Conservation (phyloP, 768 basidiomycete species). For the Boletus coccyginus region DNA sequence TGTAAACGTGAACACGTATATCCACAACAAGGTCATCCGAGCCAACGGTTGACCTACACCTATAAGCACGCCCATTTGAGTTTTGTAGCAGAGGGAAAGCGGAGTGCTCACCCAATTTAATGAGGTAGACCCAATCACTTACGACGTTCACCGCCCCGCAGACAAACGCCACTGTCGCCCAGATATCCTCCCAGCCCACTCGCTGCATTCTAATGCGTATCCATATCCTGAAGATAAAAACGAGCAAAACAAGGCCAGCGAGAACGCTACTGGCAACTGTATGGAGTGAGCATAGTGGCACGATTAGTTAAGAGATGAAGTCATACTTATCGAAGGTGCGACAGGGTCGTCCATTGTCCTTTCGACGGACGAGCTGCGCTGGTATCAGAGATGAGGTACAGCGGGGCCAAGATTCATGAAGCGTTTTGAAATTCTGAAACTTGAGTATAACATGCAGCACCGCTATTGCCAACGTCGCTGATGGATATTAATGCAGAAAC, state of each 20-base stretch:
- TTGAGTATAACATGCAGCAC: neutral
- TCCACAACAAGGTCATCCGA: conserved; percentile 9
- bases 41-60: neutral
- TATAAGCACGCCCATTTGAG: neutral
- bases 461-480: neutral
- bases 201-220: conserved; percentile 20
- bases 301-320: neutral
- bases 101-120: neutral
- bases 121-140: conserved; percentile 10
- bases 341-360: conserved; percentile 1
- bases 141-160: conserved; percentile 6
- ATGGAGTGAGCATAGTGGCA: neutral
- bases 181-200: conserved; percentile 23
- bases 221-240: conserved; percentile 16
- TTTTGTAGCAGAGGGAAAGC: neutral
- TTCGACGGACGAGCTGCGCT: neutral
- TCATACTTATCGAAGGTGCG: neutral
- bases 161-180: conserved; percentile 14
- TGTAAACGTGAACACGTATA: conserved; percentile 11
- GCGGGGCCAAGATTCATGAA: neutral
- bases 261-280: conserved; percentile 10
- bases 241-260: conserved; percentile 1
- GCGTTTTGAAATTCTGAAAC: neutral
- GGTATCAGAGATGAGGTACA: neutral
- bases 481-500: neutral